A percentile compares a stretch with the other conserved stretches of the same genome.
Conservation (phyloP, 176 grass and related monocot genomes). For the Luzula sylvatica region DNA sequence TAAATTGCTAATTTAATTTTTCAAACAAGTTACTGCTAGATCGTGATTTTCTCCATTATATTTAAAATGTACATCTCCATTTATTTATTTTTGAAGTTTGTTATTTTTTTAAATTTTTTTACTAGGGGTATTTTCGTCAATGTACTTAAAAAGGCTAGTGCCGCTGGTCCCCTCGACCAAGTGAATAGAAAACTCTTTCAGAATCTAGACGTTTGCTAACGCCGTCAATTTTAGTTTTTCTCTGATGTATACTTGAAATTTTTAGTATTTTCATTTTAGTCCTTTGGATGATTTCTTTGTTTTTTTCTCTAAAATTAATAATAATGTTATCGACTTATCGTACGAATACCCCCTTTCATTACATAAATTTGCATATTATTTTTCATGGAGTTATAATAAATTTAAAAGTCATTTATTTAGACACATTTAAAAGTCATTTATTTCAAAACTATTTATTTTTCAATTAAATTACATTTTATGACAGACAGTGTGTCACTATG, state of each 20-base stretch:
- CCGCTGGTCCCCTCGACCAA: not conserved
- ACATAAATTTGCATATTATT: too few species aligned
- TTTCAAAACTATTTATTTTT: too few species aligned
- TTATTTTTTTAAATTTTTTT: not conserved
- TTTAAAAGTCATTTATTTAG: too few species aligned
- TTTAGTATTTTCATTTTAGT: not conserved
- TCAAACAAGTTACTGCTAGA: not conserved
- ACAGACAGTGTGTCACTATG: too few species aligned
- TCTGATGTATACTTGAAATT: not conserved
- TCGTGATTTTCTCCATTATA: not conserved
- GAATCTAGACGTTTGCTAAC: conserved; percentile 15
- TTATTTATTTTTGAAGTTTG: not conserved
- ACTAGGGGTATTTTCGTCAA: conserved; percentile 7
- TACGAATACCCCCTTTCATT: too few species aligned
- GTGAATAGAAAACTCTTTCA: not conserved
- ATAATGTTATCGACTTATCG: too few species aligned
- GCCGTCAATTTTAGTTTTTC: conserved; percentile 3
- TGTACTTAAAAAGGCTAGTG: not conserved
- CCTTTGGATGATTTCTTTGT: not conserved
- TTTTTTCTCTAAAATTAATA: too few species aligned
- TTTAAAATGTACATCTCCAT: not conserved
- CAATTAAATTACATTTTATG: too few species aligned
- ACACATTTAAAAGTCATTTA: too few species aligned
- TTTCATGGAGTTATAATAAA: too few species aligned
- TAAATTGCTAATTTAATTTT: too few species aligned